A percentile compares a stretch with the other conserved stretches of the same genome.
phyloP scores from a whole-genome alignment of 345 rosid species.

The Sonneratia caseolaris region DNA sequence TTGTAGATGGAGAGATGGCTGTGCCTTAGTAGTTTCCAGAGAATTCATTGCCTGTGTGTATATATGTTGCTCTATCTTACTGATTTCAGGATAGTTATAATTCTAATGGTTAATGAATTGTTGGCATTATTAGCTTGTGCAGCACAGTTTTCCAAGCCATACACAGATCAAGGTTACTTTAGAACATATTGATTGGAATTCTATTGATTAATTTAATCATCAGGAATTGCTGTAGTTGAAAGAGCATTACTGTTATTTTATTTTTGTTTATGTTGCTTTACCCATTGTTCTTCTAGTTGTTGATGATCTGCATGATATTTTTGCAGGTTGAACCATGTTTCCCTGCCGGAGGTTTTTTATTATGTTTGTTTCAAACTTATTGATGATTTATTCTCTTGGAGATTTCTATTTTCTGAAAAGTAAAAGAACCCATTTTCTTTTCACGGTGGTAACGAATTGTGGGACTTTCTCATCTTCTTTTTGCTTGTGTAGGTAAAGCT shows the following conservation, averaged over 20 bases:
- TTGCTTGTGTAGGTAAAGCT: too few species aligned
- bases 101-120: neutral
- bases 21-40: too few species aligned
- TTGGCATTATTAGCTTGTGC: constrained; percentile 5
- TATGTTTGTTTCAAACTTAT: constrained; percentile 13
- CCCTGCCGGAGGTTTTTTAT: constrained; percentile 35
- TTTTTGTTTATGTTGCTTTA: neutral
- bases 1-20: too few species aligned
- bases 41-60: neutral
- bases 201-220: neutral
- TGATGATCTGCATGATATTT: constrained; percentile 35
- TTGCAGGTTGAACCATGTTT: constrained; percentile 63
- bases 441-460: too few species aligned
- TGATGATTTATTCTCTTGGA: constrained; percentile 12
- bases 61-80: neutral
- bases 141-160: constrained; percentile 23
- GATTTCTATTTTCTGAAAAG: constrained; percentile 1
- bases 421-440: too few species aligned
- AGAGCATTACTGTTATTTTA: too few species aligned
- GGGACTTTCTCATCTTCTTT: too few species aligned
- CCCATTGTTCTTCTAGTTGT: constrained; percentile 11
- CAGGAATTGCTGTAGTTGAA: too few species aligned
- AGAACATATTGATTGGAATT: constrained; percentile 5
- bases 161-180: neutral
- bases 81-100: neutral